Conservation (phyloP, 495 filamentous ascomycete genomes). For the Penicillium desertorum region DNA sequence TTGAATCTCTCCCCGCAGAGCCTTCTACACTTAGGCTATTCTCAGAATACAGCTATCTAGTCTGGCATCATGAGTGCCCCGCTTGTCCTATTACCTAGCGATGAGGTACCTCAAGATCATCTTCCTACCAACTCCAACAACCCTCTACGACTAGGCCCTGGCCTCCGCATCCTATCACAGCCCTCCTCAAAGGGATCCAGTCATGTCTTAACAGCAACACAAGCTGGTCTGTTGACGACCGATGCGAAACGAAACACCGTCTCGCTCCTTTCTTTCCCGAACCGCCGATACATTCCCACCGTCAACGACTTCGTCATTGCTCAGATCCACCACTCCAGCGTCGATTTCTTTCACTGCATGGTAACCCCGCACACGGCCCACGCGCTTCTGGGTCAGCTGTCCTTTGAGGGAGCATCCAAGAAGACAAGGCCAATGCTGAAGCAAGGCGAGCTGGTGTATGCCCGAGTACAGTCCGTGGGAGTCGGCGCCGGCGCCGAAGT, state of each 20-base stretch:
- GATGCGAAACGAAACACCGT: conserved; percentile 69
- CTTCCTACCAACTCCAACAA: conserved; percentile 64
- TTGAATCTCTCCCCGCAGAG: neutral
- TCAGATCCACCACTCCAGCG: conserved; percentile 69
- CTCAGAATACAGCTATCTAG: neutral
- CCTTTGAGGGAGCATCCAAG: conserved; percentile 88
- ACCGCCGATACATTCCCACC: conserved; percentile 73
- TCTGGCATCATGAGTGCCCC: conserved; percentile 42
- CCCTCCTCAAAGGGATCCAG: conserved; percentile 25
- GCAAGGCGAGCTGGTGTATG: conserved; percentile 79
- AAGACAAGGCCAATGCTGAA: conserved; percentile 82
- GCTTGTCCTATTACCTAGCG: conserved; percentile 72
- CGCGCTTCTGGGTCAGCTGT: conserved; percentile 77
- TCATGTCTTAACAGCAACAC: conserved; percentile 64
- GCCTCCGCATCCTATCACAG: conserved; percentile 56
- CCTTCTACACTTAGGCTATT: neutral
- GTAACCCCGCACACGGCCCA: conserved; percentile 68
- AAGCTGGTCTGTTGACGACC: conserved; percentile 74
- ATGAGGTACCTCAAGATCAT: conserved; percentile 58
- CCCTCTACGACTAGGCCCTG: conserved; percentile 80
- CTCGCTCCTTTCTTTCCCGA: conserved; percentile 39
- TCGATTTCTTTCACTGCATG: conserved; percentile 73
- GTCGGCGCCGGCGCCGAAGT: conserved; percentile 80
- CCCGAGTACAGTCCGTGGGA: conserved; percentile 63
- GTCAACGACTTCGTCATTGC: conserved; percentile 81